Percentiles rank a stretch among this genome's conserved stretches.
These are phyloP conservation scores for Trichoderma asperelloides DNA, from an alignment of 495 filamentous ascomycete species.

Conservation along the genomic window DNA sequence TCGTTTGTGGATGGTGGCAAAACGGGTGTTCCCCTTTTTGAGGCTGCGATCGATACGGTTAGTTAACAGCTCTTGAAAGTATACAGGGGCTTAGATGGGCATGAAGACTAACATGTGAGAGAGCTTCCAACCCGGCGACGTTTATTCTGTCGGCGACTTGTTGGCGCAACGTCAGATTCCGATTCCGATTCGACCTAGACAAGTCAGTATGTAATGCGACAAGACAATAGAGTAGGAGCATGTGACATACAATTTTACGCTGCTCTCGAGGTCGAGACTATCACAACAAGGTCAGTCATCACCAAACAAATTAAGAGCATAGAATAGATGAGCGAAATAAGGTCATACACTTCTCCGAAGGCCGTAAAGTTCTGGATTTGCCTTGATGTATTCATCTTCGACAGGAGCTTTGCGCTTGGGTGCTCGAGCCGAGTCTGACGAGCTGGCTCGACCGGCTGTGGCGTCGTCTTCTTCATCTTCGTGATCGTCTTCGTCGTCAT, in stretches of 20 bases:
- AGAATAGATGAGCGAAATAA: slow-evolving; percentile 2
- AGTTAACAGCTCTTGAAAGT: slow-evolving; percentile 12
- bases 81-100: background rate
- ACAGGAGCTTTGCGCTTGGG: slow-evolving; percentile 70
- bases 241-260: slow-evolving; percentile 38
- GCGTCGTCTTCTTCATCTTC: slow-evolving; percentile 39
- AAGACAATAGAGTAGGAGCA: background rate
- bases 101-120: slow-evolving; percentile 31
- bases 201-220: slow-evolving; percentile 18
- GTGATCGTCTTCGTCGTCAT: slow-evolving; percentile 35
- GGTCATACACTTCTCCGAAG: slow-evolving; percentile 75
- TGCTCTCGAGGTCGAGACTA: slow-evolving; percentile 45
- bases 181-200: slow-evolving; percentile 66
- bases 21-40: slow-evolving; percentile 54
- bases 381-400: slow-evolving; percentile 73
- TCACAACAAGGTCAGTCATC: background rate
- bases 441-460: slow-evolving; percentile 20
- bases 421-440: slow-evolving; percentile 52
- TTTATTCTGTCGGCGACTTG: slow-evolving; percentile 39
- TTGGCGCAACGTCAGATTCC: slow-evolving; percentile 51
- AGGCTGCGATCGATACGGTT: slow-evolving; percentile 38
- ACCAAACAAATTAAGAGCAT: background rate
- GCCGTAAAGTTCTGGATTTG: slow-evolving; percentile 94
- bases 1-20: slow-evolving; percentile 50
- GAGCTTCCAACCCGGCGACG: slow-evolving; percentile 42